Percentiles rank a stretch among this genome's conserved stretches.
Evolutionary conservation across 2,329 filamentous ascomycete species (phyloP).

Genomic region (Pleoardoris graminearum): DNA sequence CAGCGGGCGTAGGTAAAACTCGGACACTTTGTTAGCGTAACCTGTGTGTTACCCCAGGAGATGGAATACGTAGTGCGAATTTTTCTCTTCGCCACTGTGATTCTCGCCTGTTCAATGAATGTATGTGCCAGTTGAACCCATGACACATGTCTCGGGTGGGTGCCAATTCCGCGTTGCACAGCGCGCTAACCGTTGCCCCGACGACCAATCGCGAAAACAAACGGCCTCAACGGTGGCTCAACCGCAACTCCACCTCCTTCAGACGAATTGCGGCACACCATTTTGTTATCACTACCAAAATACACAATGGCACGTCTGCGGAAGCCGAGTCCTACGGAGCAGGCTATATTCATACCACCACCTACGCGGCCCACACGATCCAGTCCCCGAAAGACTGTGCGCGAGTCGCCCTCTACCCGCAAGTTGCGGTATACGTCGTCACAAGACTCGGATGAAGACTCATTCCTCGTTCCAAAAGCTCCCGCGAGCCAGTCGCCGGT

Average conservation of each 20-base stretch:
- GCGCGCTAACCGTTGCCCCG: constrained; percentile 3
- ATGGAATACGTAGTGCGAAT: not conserved
- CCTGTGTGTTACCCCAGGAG: not conserved
- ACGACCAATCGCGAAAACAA: constrained; percentile 1
- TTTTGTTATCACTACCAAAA: constrained; percentile 6
- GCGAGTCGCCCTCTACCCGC: constrained; percentile 28
- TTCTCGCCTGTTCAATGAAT: too few relatives aligned
- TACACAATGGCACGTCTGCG: constrained; percentile 41
- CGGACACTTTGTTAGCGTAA: too few relatives aligned
- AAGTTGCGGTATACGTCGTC: constrained; percentile 26
- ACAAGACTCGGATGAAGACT: constrained; percentile 25
- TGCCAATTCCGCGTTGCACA: too few relatives aligned
- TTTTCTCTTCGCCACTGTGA: too few relatives aligned
- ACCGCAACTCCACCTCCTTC: constrained; percentile 6
- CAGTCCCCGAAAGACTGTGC: constrained; percentile 34
- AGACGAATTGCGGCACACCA: constrained; percentile 3
- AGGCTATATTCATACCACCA: constrained; percentile 23
- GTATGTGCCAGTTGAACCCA: too few relatives aligned
- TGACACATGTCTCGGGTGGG: too few relatives aligned
- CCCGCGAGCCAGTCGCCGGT: constrained; percentile 21
- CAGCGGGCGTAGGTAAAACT: too few relatives aligned
- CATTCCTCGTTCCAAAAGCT: constrained; percentile 28
- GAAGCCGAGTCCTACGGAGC: constrained; percentile 34
- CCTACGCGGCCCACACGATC: constrained; percentile 23
- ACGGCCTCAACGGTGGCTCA: not conserved